Percentiles rank a stretch among this genome's conserved stretches.
phyloP scores from a whole-genome alignment of 2,329 filamentous ascomycete genomes.

The Colletotrichum tropicale region DNA sequence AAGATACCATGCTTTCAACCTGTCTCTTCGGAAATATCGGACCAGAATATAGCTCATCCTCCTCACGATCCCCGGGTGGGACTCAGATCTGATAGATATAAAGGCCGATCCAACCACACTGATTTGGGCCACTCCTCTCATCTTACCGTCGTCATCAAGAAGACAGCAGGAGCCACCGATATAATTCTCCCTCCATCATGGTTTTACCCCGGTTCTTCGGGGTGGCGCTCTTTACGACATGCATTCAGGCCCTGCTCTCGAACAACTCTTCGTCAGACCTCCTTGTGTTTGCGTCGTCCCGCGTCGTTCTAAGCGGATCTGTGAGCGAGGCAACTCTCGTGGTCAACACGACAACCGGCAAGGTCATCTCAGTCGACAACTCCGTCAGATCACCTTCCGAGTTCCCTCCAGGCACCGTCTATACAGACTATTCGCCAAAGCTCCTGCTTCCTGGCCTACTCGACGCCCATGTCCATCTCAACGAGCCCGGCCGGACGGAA shows the following conservation, averaged over 20 bases:
- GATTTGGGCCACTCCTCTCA: not conserved
- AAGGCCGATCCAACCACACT: not conserved
- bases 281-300: not conserved
- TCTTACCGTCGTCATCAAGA: not conserved
- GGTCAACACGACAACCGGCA: slow-evolving; percentile 78
- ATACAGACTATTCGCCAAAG: slow-evolving; percentile 83
- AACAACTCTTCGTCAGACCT: not conserved
- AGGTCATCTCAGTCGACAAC: slow-evolving; percentile 78
- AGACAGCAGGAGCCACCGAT: not conserved
- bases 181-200: not conserved
- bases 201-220: not conserved
- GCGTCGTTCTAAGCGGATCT: not conserved
- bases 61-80: not conserved
- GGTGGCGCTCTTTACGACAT: not conserved
- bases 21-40: not conserved
- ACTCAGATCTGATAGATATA: not conserved
- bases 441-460: slow-evolving; percentile 90
- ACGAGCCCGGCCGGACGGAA: slow-evolving; percentile 94
- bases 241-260: not conserved
- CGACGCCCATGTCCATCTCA: slow-evolving; percentile 96
- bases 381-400: slow-evolving; percentile 72
- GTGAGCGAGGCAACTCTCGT: slow-evolving; percentile 70
- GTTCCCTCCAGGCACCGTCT: slow-evolving; percentile 75
- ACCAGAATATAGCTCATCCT: not conserved
- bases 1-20: not conserved